Evolutionary conservation across 2,329 filamentous ascomycete species (phyloP).

Genomic region (Penicillium sp.): DNA sequence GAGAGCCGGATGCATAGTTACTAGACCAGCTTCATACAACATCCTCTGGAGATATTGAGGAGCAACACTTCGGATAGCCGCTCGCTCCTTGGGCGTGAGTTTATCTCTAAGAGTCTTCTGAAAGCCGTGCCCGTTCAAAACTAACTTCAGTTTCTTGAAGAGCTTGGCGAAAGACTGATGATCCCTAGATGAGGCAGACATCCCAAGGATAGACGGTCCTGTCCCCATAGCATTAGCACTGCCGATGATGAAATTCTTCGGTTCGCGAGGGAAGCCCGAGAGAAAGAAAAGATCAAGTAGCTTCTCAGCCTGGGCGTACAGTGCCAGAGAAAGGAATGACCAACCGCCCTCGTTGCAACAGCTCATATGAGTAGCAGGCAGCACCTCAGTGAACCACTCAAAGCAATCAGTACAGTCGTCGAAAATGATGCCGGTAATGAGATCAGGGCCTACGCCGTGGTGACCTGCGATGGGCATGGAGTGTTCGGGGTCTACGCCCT

Average conservation of each 20-base stretch:
- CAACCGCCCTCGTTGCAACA: constrained; percentile 13
- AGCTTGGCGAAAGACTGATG: neutral
- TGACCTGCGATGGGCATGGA: neutral
- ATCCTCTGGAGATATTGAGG: neutral
- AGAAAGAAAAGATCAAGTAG: neutral
- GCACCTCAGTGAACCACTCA: neutral
- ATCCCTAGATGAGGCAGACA: neutral
- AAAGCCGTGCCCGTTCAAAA: neutral
- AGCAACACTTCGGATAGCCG: constrained; percentile 1
- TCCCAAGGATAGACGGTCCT: neutral
- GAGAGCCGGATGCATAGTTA: neutral
- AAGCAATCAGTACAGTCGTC: constrained; percentile 13
- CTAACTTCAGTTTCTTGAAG: neutral
- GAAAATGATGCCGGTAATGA: constrained; percentile 6
- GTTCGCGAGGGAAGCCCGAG: neutral
- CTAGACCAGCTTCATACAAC: neutral
- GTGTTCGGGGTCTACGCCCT: neutral
- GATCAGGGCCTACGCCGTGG: neutral
- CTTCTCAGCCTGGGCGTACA: neutral
- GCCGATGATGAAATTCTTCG: neutral
- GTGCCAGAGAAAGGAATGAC: constrained; percentile 10
- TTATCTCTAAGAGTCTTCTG: neutral
- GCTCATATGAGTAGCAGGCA: neutral
- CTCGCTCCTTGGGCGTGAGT: neutral
- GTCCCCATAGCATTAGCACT: neutral